Evolutionary conservation across 257 asterid species (phyloP).

Genomic region (Solanum bulbocastanum): DNA sequence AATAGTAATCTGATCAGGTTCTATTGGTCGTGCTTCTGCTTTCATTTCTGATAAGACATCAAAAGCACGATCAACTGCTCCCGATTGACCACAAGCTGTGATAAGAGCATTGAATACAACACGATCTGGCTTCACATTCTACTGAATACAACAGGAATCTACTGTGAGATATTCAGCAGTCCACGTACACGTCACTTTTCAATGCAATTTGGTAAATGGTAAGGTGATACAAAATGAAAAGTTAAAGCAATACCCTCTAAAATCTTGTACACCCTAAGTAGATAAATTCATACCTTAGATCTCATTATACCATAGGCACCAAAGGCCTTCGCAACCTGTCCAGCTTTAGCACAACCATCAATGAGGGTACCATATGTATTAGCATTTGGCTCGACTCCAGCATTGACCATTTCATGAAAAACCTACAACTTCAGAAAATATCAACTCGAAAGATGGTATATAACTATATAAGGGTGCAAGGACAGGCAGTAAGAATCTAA

Average conservation of each 20-base stretch:
- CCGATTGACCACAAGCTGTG: conserved; percentile 97
- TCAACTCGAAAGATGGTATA: conserved; percentile 11
- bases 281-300: conserved; percentile 62
- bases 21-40: conserved; percentile 65
- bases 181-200: neutral
- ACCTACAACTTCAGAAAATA: conserved; percentile 43
- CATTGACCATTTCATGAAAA: conserved; percentile 94
- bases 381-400: conserved; percentile 90
- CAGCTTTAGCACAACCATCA: conserved; percentile 98
- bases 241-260: neutral
- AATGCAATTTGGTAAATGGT: neutral
- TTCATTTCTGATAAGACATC: conserved; percentile 92
- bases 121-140: conserved; percentile 97
- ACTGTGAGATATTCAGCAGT: conserved; percentile 10
- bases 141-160: conserved; percentile 40
- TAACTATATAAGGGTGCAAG: neutral
- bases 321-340: conserved; percentile 98
- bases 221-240: conserved; percentile 1
- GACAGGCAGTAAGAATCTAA: neutral
- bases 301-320: conserved; percentile 97
- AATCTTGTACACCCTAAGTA: neutral
- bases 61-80: conserved; percentile 95
- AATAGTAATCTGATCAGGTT: conserved; percentile 89
- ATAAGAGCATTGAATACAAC: conserved; percentile 97
- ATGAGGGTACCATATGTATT: conserved; percentile 95